These are phyloP conservation scores for Globisporangium solare DNA, from an alignment of 352 stramenopile genomes.

Conservation along the genomic window DNA sequence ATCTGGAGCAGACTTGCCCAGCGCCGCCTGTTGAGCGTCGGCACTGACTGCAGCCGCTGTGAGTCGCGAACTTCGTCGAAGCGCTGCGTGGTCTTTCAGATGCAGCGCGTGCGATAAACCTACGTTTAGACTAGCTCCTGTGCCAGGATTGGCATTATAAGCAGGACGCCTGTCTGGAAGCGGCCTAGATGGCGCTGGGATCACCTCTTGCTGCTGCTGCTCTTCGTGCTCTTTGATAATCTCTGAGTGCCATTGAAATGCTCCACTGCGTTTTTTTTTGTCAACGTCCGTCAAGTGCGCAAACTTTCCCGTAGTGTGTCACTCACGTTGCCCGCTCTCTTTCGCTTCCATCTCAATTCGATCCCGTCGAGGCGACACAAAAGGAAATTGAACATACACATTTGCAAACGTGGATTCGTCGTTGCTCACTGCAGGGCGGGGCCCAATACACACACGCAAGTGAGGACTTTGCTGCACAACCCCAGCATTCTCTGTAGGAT, in stretches of 20 bases:
- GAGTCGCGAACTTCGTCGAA: neutral
- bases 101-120: neutral
- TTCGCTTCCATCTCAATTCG: constrained; percentile 15
- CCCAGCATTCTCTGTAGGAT: neutral
- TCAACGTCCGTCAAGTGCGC: neutral
- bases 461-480: neutral
- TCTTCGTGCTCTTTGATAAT: constrained; percentile 18
- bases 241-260: neutral
- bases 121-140: neutral
- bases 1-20: neutral
- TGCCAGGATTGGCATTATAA: neutral
- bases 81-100: neutral
- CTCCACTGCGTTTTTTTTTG: neutral
- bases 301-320: neutral
- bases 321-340: neutral
- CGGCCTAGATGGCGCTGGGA: neutral
- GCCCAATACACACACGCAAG: neutral
- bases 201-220: constrained; percentile 4
- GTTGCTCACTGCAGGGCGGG: neutral
- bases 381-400: constrained; percentile 61
- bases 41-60: neutral
- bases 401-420: constrained; percentile 14
- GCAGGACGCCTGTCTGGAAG: neutral
- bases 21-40: neutral
- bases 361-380: constrained; percentile 28